A percentile compares a stretch with the other conserved stretches of the same genome.
These are phyloP conservation scores for Exophiala sp. DNA, from an alignment of 2,329 filamentous ascomycete species.

Conservation along the genomic window DNA sequence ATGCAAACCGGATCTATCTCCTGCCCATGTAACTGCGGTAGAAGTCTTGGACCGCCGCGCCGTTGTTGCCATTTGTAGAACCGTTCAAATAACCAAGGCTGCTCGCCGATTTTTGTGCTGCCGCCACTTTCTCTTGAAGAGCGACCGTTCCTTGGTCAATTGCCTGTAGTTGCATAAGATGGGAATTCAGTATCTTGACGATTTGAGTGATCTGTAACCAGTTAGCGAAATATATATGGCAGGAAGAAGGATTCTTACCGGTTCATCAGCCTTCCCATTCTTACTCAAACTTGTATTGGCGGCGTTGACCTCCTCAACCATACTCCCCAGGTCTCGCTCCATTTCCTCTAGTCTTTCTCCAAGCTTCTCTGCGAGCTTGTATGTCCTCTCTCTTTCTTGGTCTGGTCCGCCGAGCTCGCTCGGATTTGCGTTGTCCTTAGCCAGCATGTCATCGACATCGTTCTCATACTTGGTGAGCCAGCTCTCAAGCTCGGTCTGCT, in stretches of 20 bases:
- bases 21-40: slow-evolving; percentile 82
- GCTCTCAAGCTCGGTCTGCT: slow-evolving; percentile 83
- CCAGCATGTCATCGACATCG: slow-evolving; percentile 85
- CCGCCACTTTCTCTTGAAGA: slow-evolving; percentile 75
- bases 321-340: slow-evolving; percentile 85
- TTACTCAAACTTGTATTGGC: slow-evolving; percentile 87
- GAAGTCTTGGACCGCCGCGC: slow-evolving; percentile 78
- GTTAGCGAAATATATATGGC: not conserved
- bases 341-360: slow-evolving; percentile 89
- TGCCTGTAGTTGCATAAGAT: slow-evolving; percentile 86
- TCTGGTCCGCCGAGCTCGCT: slow-evolving; percentile 83
- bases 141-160: slow-evolving; percentile 83
- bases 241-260: slow-evolving; percentile 56
- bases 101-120: slow-evolving; percentile 69
- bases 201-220: slow-evolving; percentile 76
- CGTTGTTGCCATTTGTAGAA: slow-evolving; percentile 51
- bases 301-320: slow-evolving; percentile 97
- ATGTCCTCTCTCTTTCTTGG: slow-evolving; percentile 89
- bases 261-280: slow-evolving; percentile 81
- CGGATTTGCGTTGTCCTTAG: slow-evolving; percentile 48
- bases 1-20: slow-evolving; percentile 35
- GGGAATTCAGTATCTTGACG: slow-evolving; percentile 88
- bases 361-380: slow-evolving; percentile 91
- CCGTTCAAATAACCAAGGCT: slow-evolving; percentile 37
- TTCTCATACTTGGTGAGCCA: slow-evolving; percentile 90